These are phyloP conservation scores for Cryptosporidium viatorum DNA, from an alignment of 169 alveolate genomes.

Conservation along the genomic window DNA sequence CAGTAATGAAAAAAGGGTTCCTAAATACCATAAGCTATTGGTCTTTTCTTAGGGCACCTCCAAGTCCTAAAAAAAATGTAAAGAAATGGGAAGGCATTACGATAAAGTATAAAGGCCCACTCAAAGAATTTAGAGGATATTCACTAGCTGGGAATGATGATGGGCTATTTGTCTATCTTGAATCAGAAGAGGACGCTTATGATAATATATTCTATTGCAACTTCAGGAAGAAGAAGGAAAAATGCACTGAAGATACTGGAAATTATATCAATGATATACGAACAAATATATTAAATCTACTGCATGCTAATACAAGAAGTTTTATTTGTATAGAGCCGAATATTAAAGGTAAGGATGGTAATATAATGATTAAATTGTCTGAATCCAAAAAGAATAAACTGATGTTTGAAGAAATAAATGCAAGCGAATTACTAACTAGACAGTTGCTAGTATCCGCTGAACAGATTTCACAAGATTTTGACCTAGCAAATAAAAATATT, in stretches of 20 bases:
- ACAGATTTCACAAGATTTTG: conserved; percentile 50
- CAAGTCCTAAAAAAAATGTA: conserved; percentile 53
- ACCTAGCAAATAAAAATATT: conserved; percentile 8
- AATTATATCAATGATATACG: not conserved
- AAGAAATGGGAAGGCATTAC: conserved; percentile 67
- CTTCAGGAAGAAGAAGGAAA: not conserved
- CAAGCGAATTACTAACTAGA: conserved; percentile 23
- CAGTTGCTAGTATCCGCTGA: conserved; percentile 41
- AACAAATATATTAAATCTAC: conserved; percentile 22
- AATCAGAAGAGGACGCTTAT: conserved; percentile 69
- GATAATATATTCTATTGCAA: conserved; percentile 63
- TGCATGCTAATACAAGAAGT: conserved; percentile 71
- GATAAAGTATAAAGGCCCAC: conserved; percentile 60
- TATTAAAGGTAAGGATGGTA: not conserved
- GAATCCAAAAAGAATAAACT: conserved; percentile 50
- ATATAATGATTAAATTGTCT: conserved; percentile 39
- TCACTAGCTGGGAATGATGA: conserved; percentile 69
- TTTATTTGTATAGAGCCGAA: conserved; percentile 34
- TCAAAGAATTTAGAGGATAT: conserved; percentile 51
- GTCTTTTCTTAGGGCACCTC: conserved; percentile 72
- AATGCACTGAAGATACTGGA: not conserved
- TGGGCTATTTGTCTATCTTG: conserved; percentile 62
- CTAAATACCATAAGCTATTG: conserved; percentile 68
- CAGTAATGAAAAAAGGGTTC: conserved; percentile 63
- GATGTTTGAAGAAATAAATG: conserved; percentile 58